Conservation (phyloP, 75 land plant species). For the Ceratopteris richardii region DNA sequence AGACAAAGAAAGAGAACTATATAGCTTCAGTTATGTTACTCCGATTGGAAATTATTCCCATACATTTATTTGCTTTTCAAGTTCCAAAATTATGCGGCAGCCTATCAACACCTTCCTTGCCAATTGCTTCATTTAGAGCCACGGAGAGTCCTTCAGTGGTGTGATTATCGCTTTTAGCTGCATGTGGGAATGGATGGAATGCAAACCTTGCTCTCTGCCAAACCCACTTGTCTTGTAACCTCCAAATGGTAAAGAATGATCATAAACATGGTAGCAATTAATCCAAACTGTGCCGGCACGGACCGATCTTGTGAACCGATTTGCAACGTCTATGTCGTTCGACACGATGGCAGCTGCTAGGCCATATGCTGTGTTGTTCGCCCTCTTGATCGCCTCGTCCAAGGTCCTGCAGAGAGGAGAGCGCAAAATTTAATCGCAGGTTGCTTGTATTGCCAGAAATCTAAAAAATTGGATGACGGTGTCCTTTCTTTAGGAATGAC, state of each 20-base stretch:
- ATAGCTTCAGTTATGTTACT: too few relatives aligned
- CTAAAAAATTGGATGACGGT: too few relatives aligned
- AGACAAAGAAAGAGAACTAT: too few relatives aligned
- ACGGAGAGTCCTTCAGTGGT: conserved; percentile 55
- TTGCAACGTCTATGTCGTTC: conserved; percentile 51
- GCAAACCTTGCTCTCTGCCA: conserved; percentile 48
- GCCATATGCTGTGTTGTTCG: conserved; percentile 56
- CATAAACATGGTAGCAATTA: conserved; percentile 49
- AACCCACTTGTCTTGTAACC: conserved; percentile 81
- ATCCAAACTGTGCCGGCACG: conserved; percentile 67
- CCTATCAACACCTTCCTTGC: too few relatives aligned
- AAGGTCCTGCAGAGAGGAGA: conserved; percentile 31
- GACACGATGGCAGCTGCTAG: conserved; percentile 66
- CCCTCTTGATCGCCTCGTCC: conserved; percentile 55
- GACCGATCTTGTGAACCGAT: conserved; percentile 50
- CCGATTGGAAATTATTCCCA: too few relatives aligned
- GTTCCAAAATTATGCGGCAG: too few relatives aligned
- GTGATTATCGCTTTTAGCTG: conserved; percentile 61
- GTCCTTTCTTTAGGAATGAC: too few relatives aligned
- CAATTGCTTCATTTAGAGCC: conserved; percentile 57
- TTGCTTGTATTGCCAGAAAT: too few relatives aligned
- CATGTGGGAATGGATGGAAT: conserved; percentile 39
- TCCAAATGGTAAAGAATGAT: conserved; percentile 50
- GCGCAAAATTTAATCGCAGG: neutral
- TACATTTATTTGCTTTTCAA: too few relatives aligned